Conservation (phyloP, 2,329 filamentous ascomycete species). For the Cordyceps cicadae region DNA sequence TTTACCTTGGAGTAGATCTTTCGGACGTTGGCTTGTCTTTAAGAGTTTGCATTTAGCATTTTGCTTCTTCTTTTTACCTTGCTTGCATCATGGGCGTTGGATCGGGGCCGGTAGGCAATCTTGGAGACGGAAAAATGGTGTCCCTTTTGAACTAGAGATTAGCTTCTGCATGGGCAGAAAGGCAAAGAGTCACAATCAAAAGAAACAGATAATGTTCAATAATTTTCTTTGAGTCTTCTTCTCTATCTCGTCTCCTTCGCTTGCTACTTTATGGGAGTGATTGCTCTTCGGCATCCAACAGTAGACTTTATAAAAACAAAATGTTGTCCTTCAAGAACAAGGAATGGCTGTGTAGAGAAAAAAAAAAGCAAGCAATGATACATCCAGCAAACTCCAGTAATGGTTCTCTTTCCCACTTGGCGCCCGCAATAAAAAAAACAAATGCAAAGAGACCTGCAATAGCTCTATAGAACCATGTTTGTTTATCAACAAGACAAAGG, state of each 20-base stretch:
- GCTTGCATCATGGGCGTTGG: not conserved
- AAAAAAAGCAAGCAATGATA: slow-evolving; percentile 1
- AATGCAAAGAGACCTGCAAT: slow-evolving; percentile 1
- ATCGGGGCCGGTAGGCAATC: not conserved
- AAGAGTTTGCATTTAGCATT: not conserved
- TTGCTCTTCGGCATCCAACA: not conserved
- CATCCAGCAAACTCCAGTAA: slow-evolving; percentile 10
- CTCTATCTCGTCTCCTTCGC: not conserved
- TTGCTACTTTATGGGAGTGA: not conserved
- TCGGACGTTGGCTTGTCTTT: not conserved
- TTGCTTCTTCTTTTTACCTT: not conserved
- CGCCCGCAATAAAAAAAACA: not conserved
- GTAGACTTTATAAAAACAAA: slow-evolving; percentile 4
- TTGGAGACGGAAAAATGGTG: not conserved
- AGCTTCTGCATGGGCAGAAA: not conserved
- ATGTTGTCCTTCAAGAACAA: not conserved
- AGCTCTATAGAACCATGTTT: slow-evolving; percentile 8
- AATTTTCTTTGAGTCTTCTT: not conserved
- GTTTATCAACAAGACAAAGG: slow-evolving; percentile 3
- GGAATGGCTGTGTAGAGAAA: not conserved
- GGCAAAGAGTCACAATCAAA: not conserved
- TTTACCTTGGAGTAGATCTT: slow-evolving; percentile 48
- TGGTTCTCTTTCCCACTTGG: slow-evolving; percentile 2
- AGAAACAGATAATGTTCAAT: not conserved
- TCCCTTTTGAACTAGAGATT: not conserved